These are phyloP conservation scores for Aureobasidium leucospermi DNA, from an alignment of 2,329 filamentous ascomycete species.

Conservation along the genomic window DNA sequence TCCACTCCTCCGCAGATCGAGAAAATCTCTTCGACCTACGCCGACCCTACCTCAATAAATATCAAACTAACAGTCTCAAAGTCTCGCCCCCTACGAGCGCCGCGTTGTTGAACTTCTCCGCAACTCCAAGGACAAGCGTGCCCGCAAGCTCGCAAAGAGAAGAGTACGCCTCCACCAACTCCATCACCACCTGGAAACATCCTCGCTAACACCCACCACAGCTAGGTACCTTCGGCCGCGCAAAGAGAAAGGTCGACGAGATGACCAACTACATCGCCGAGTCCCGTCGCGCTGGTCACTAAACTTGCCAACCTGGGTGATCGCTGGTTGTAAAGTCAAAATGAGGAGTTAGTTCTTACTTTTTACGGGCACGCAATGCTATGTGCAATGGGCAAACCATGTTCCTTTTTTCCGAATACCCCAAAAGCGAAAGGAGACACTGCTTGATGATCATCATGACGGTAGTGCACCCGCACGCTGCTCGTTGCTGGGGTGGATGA, in stretches of 20 bases:
- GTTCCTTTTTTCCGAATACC: constrained; percentile 11
- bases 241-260: constrained; percentile 99
- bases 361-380: constrained; percentile 11
- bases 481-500: constrained; percentile 11
- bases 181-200: constrained; percentile 18
- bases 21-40: not conserved
- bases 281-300: constrained; percentile 72
- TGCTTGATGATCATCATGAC: not conserved
- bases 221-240: constrained; percentile 97
- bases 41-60: constrained; percentile 16
- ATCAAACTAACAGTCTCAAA: constrained; percentile 19
- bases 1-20: constrained; percentile 7
- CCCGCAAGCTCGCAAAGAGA: constrained; percentile 98
- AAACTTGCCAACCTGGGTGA: constrained; percentile 29
- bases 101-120: constrained; percentile 98
- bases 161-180: constrained; percentile 56
- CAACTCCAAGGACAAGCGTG: constrained; percentile 99
- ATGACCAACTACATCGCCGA: constrained; percentile 97
- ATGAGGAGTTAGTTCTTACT: constrained; percentile 13
- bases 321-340: constrained; percentile 12
- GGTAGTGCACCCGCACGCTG: not conserved
- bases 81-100: constrained; percentile 65
- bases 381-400: constrained; percentile 8
- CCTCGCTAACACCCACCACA: constrained; percentile 29
- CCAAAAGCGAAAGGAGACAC: not conserved